phyloP scores from a whole-genome alignment of 2,329 filamentous ascomycete species.

The Botrytis fragariae region DNA sequence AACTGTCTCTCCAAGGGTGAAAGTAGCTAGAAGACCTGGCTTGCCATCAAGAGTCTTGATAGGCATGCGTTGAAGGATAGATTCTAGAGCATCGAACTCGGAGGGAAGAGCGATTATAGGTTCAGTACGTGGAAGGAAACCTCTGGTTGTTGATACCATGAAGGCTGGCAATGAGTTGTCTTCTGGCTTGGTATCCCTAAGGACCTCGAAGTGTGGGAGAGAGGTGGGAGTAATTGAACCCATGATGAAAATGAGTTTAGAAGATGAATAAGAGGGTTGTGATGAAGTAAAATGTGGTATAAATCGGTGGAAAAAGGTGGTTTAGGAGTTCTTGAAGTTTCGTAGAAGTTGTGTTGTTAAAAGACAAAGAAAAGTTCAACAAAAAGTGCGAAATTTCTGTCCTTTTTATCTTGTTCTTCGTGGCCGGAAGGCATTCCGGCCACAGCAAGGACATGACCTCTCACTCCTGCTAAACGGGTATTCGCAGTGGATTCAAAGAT shows the following conservation, averaged over 20 bases:
- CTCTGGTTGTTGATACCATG: constrained; percentile 73
- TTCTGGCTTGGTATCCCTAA: constrained; percentile 60
- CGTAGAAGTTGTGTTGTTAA: constrained; percentile 13
- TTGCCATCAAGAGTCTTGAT: constrained; percentile 70
- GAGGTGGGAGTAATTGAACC: constrained; percentile 33
- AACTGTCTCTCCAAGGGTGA: constrained; percentile 72
- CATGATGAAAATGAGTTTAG: constrained; percentile 30
- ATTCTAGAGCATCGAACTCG: constrained; percentile 71
- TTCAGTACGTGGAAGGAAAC: constrained; percentile 69
- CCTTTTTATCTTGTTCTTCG: constrained; percentile 32
- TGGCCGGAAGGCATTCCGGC: constrained; percentile 37
- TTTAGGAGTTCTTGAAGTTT: constrained; percentile 1
- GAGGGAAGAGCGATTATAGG: constrained; percentile 63
- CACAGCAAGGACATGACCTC: constrained; percentile 27
- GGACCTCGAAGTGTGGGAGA: constrained; percentile 52
- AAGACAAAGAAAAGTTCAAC: constrained; percentile 24
- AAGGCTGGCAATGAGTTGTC: constrained; percentile 68
- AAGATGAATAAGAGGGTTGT: constrained; percentile 15
- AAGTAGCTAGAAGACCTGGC: constrained; percentile 73
- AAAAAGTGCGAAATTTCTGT: constrained; percentile 24
- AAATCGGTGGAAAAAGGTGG: constrained; percentile 16
- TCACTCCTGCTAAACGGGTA: constrained; percentile 19
- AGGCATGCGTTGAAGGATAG: constrained; percentile 73
- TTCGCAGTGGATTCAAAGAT: constrained; percentile 27
- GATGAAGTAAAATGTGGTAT: neutral